phyloP scores from a whole-genome alignment of 257 asterid genomes.

The Solanum chaucha region DNA sequence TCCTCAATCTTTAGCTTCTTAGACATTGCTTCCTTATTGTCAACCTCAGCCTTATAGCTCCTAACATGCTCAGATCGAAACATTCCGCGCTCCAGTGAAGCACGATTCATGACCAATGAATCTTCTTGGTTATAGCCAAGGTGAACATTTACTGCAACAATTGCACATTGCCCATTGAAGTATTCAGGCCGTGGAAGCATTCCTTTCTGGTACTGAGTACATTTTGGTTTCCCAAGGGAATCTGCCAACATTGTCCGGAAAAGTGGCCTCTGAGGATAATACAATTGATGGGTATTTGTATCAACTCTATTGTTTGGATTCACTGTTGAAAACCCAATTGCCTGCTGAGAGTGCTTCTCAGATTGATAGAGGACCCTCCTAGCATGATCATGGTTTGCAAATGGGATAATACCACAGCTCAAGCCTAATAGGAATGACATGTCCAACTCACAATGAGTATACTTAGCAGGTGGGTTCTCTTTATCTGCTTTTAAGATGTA shows the following conservation, averaged over 20 bases:
- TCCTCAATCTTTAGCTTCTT: slow-evolving; percentile 51
- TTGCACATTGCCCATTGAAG: slow-evolving; percentile 86
- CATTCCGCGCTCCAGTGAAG: slow-evolving; percentile 94
- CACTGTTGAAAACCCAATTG: slow-evolving; percentile 75
- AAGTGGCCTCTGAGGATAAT: slow-evolving; percentile 87
- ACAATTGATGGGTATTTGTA: slow-evolving; percentile 73
- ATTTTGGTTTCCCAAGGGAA: slow-evolving; percentile 62
- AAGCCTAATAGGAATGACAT: slow-evolving; percentile 66
- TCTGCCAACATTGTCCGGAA: slow-evolving; percentile 69
- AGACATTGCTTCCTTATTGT: slow-evolving; percentile 33
- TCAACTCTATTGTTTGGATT: slow-evolving; percentile 64
- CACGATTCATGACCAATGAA: slow-evolving; percentile 91
- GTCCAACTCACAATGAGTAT: slow-evolving; percentile 82
- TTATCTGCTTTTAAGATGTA: slow-evolving; percentile 43
- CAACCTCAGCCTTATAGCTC: slow-evolving; percentile 84
- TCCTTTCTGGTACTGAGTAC: slow-evolving; percentile 35
- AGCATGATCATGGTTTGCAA: slow-evolving; percentile 86
- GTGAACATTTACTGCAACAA: slow-evolving; percentile 89
- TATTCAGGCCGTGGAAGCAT: slow-evolving; percentile 77
- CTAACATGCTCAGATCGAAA: slow-evolving; percentile 81
- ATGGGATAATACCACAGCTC: slow-evolving; percentile 88
- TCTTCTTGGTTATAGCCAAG: slow-evolving; percentile 96
- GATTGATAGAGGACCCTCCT: slow-evolving; percentile 85
- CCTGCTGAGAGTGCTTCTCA: slow-evolving; percentile 96
- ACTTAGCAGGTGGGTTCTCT: slow-evolving; percentile 54